phyloP scores from a whole-genome alignment of 2,329 filamentous ascomycete species.

The Chrysoporthe austroafricana region DNA sequence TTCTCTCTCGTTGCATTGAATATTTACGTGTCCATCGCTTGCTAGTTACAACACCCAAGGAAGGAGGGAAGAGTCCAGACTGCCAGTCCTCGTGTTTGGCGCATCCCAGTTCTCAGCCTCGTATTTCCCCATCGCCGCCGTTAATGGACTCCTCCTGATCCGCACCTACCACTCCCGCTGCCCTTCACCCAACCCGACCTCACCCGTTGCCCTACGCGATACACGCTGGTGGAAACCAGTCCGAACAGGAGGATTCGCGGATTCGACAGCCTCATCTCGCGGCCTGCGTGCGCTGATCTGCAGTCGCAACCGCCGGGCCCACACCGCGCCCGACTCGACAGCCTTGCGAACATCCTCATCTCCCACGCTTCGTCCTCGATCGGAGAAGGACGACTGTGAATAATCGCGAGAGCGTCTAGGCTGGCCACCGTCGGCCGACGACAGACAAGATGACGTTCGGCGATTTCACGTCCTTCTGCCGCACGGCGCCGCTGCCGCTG shows the following conservation, averaged over 20 bases:
- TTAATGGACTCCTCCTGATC: conserved; percentile 1
- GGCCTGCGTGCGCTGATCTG: not conserved
- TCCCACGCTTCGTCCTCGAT: not conserved
- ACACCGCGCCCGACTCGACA: conserved; percentile 3
- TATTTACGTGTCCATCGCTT: conserved; percentile 6
- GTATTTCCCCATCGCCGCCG: conserved; percentile 22
- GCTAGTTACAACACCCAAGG: not conserved
- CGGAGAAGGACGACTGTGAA: conserved; percentile 6
- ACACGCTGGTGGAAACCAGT: not conserved
- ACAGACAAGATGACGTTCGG: conserved; percentile 78
- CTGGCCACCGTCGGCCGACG: not conserved
- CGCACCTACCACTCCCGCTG: conserved; percentile 13
- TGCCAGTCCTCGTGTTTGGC: conserved; percentile 16
- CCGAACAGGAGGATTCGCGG: conserved; percentile 7
- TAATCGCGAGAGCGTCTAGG: conserved; percentile 3
- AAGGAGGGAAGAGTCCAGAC: not conserved
- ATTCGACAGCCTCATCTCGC: conserved; percentile 9
- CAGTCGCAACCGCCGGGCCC: conserved; percentile 9
- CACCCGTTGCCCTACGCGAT: not conserved
- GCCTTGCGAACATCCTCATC: conserved; percentile 15
- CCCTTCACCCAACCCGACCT: not conserved
- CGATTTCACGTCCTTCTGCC: conserved; percentile 86
- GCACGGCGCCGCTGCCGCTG: conserved; percentile 80
- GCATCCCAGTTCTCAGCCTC: conserved; percentile 19
- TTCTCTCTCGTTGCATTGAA: conserved; percentile 2